Evolutionary conservation across 2,329 filamentous ascomycete species (phyloP).

Genomic region (Nannizziopsis arthrosporioides): DNA sequence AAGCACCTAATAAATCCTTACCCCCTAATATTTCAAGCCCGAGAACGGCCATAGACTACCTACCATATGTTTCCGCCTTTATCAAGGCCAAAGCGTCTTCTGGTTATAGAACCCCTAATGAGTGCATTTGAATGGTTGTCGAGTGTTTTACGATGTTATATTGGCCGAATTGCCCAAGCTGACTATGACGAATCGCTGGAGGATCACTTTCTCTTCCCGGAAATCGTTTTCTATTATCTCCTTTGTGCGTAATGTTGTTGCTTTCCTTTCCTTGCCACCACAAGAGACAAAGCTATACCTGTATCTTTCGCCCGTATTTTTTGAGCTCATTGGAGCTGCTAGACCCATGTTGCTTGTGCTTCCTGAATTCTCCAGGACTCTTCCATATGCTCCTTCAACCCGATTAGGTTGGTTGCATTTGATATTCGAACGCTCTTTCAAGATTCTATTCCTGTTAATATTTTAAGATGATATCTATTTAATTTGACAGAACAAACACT

Average conservation of each 20-base stretch:
- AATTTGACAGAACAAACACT: not conserved
- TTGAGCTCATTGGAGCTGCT: not conserved
- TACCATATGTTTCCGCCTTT: not conserved
- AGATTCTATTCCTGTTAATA: not conserved
- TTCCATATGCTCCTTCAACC: too few relatives aligned
- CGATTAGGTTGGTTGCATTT: not conserved
- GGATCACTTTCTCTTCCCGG: not conserved
- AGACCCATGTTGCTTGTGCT: conserved; percentile 7
- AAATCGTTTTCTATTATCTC: conserved; percentile 16
- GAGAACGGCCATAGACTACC: not conserved
- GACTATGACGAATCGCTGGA: conserved; percentile 1
- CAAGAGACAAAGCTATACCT: conserved; percentile 3
- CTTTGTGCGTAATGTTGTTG: conserved; percentile 15
- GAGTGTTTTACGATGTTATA: conserved; percentile 5
- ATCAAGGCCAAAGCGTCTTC: conserved; percentile 3
- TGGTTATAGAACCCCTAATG: conserved; percentile 8
- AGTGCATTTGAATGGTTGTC: conserved; percentile 9
- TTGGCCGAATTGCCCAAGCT: not conserved
- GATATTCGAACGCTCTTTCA: conserved; percentile 17
- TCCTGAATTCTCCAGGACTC: conserved; percentile 17
- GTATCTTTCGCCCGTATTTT: not conserved
- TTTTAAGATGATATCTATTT: not conserved
- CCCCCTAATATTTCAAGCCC: conserved; percentile 10
- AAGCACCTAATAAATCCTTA: conserved; percentile 9
- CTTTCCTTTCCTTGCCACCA: conserved; percentile 5